Base-by-base conservation (phyloP, 768 basidiomycete species). In the Mycena alexandri region DNA sequence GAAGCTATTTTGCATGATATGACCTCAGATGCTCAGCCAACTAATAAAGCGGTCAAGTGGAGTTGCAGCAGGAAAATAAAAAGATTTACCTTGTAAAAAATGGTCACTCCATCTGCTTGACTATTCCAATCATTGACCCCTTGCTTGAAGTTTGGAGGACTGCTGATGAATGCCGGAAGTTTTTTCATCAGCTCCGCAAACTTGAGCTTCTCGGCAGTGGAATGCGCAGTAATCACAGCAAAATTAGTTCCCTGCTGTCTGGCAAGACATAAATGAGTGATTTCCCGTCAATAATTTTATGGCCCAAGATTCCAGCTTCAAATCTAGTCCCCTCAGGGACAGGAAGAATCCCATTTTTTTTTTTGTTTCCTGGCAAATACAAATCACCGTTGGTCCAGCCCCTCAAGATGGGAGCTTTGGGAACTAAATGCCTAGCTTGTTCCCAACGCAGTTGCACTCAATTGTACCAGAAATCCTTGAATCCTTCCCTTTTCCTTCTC, bases 61-160 rank as follows among this genome's bases (percentile, higher is more conserved):
- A 29, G 29, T 29, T 29, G 29, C 29, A 29, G 29, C 6, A 29
- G 29, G 29, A 29, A 29, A 29, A 29, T 29, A 29, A 29, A 29
- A 29, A 29, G 29, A 29, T 29, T 29, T 29, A 64, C 67, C 67
- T 68, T 68, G 44, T 68, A 68, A 54, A 64, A 68, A 68, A 29
- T 68, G 3, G 33, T 54, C 29, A 58, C 22, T 0, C 67, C 67
- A 48, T 63, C 24, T 33, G 56, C 67, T 3, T 46, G 14, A 56
- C 47, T 29, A 29, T 29, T 29, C 29, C 29, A 29, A 29, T 29
- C 29, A 29, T 29, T 29, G 6, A 29, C 29, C 13, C 42, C 67
- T n/a, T 51, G 36, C 16, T 54, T 55, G 55, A 34, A 68, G 17
- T 47, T 25, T 14, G 54, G 61, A 29, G 5, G 62, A 7, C n/a